Evolutionary conservation across 495 filamentous ascomycete genomes (phyloP), one percentile per base, ranked within the genome.

Genomic region (Stereocaulon alpinum): DNA sequence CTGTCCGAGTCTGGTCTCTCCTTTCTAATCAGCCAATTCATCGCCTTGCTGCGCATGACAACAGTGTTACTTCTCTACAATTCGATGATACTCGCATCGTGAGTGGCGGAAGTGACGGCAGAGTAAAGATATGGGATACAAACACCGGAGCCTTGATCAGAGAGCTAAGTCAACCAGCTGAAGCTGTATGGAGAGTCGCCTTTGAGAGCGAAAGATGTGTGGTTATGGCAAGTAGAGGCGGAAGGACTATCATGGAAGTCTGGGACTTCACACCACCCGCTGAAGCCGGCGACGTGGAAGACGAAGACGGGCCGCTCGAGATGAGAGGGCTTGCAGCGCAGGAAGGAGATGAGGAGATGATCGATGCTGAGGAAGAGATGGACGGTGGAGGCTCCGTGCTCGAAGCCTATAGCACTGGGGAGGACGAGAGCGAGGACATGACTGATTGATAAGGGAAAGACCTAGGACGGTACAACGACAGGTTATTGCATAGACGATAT

Each of bases 131-230:
- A 43, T 98, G 93, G 93, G 92, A 94, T 72, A 75, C 96, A 40
- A 87, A 89, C 72, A 91, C 87, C 2, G 94, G 94, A 17, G 83
- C 84, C 34, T 77, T 95, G n/a, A 85, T 97, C 24, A 84, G 93
- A 30, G 93, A 98, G 73, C 80, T 98, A 12, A 89, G 89, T 9
- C 79, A 84, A 17, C 91, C 91, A 12, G 89, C 91, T 1, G 91
- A 98, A 65, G 90, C 90, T 10, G 93, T 98, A 3, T 98, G 93
- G 93, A 80, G 94, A 53, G 93, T 97, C 30, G 94, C 93, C 2
- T 97, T 98, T 69, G 93, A 98, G 69, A 91, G 95, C 53, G 94
- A 98, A 72, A 96, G 96, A 68, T 92, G 90, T 55, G 91, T 98
- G 18, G 91, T 96, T 41, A 91, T 98, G 82, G 92, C 93, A 3